Percentiles rank a stretch among this genome's conserved stretches.
phyloP scores from a whole-genome alignment of 768 basidiomycete genomes.

The Tricholomella constricta region DNA sequence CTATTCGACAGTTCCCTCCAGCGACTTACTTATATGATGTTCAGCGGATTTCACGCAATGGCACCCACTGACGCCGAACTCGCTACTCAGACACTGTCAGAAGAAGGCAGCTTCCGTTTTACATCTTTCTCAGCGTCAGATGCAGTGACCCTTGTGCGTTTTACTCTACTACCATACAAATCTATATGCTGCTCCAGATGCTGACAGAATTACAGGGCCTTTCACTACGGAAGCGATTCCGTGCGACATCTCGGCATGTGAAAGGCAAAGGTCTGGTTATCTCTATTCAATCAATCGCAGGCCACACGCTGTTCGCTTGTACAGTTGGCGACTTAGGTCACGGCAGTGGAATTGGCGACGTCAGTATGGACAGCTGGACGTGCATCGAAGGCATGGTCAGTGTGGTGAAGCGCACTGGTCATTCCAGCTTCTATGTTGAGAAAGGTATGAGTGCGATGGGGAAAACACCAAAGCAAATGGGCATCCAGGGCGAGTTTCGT shows the following conservation, averaged over 20 bases:
- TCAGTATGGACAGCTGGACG: slow-evolving; percentile 80
- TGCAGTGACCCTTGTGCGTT: slow-evolving; percentile 69
- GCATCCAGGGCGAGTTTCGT: slow-evolving; percentile 62
- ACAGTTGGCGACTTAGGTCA: slow-evolving; percentile 82
- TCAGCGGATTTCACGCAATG: slow-evolving; percentile 62
- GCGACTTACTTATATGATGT: slow-evolving; percentile 43
- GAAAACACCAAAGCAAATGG: slow-evolving; percentile 72
- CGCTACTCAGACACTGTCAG: slow-evolving; percentile 67
- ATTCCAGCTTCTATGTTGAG: slow-evolving; percentile 85
- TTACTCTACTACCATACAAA: neutral
- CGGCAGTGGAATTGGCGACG: slow-evolving; percentile 65
- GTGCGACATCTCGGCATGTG: slow-evolving; percentile 65
- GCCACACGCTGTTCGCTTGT: slow-evolving; percentile 79
- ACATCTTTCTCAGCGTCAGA: slow-evolving; percentile 74
- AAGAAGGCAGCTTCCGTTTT: slow-evolving; percentile 73
- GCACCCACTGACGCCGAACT: slow-evolving; percentile 71
- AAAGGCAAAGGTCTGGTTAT: slow-evolving; percentile 83
- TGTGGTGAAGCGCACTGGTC: slow-evolving; percentile 78
- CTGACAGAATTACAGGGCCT: slow-evolving; percentile 44
- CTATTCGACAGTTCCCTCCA: neutral
- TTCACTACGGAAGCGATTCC: slow-evolving; percentile 83
- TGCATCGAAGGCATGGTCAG: slow-evolving; percentile 79
- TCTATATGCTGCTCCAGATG: slow-evolving; percentile 1
- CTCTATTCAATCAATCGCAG: slow-evolving; percentile 76
- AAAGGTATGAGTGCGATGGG: slow-evolving; percentile 86